Conservation (phyloP, 2,329 filamentous ascomycete genomes). For the Paecilomyces sp. region DNA sequence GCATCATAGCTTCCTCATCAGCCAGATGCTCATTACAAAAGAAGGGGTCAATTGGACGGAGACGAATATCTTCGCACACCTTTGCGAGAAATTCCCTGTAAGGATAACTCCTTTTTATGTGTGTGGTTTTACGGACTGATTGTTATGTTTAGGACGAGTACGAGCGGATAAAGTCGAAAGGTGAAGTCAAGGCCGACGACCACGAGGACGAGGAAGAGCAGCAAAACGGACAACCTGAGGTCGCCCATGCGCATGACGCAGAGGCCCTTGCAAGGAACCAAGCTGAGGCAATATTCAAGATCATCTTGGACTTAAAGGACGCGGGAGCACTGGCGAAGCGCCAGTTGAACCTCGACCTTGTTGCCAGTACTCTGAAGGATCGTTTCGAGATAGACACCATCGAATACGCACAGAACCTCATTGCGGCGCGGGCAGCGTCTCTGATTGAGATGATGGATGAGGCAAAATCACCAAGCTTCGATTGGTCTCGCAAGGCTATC, state of each 20-base stretch:
- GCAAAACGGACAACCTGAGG: constrained; percentile 11
- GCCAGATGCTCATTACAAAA: constrained; percentile 39
- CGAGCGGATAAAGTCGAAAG: constrained; percentile 19
- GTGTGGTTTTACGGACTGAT: background rate
- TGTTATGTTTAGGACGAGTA: constrained; percentile 23
- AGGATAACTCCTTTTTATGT: constrained; percentile 2
- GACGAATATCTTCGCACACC: constrained; percentile 37
- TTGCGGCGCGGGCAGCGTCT: constrained; percentile 22
- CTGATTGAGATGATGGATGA: constrained; percentile 31
- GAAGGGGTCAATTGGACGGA: constrained; percentile 39
- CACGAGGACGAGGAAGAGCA: constrained; percentile 10
- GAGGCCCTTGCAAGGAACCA: constrained; percentile 23
- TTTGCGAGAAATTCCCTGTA: constrained; percentile 37
- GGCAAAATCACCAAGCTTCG: constrained; percentile 25
- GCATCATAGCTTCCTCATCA: constrained; percentile 39
- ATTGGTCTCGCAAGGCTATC: constrained; percentile 35
- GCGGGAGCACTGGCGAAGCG: constrained; percentile 35
- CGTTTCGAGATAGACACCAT: constrained; percentile 26
- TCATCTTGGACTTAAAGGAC: constrained; percentile 32
- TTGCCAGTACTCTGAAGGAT: constrained; percentile 22
- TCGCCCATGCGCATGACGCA: constrained; percentile 17
- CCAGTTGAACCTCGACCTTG: constrained; percentile 29
- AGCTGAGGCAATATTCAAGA: constrained; percentile 28
- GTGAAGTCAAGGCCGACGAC: constrained; percentile 14
- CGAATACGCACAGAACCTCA: constrained; percentile 30